phyloP scores from a whole-genome alignment of 2,329 filamentous ascomycete genomes.

The Neurospora sp. region DNA sequence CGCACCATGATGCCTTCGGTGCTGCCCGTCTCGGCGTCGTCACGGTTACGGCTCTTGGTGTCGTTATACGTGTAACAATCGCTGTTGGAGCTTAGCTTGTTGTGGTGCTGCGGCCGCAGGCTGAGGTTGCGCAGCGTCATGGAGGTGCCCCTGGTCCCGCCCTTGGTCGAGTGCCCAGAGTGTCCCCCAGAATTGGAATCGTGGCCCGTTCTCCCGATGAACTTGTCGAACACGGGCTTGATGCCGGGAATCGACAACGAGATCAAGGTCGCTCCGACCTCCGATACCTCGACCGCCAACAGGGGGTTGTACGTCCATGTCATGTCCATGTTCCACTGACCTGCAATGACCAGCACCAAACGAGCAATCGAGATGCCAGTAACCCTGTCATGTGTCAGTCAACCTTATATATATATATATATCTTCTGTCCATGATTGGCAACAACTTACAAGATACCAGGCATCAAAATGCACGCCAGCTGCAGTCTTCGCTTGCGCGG shows the following conservation, averaged over 20 bases:
- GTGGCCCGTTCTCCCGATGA: slow-evolving; percentile 19
- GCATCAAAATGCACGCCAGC: slow-evolving; percentile 36
- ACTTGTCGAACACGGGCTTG: slow-evolving; percentile 34
- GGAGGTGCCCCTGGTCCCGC: background rate
- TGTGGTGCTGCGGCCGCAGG: background rate
- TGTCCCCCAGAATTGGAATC: background rate
- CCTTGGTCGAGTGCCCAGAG: background rate
- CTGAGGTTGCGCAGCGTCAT: background rate
- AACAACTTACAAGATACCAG: slow-evolving; percentile 38
- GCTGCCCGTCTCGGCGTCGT: background rate
- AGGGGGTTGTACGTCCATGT: slow-evolving; percentile 43
- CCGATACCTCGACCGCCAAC: slow-evolving; percentile 38
- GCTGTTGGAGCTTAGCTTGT: slow-evolving; percentile 1
- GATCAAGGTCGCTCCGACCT: slow-evolving; percentile 39
- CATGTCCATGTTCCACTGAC: slow-evolving; percentile 35
- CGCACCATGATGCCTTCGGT: slow-evolving; percentile 4
- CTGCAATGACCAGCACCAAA: slow-evolving; percentile 35
- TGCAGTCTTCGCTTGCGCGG: slow-evolving; percentile 34
- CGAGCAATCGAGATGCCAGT: slow-evolving; percentile 38
- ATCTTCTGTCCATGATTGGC: background rate
- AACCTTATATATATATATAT: background rate
- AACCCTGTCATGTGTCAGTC: slow-evolving; percentile 26
- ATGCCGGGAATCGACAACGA: slow-evolving; percentile 40
- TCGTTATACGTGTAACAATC: background rate
- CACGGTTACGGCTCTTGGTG: background rate